Percentiles rank a stretch among this genome's conserved stretches.
These are phyloP conservation scores for Wallemia ichthyophaga DNA, from an alignment of 1,284 basidiomycete species.

Conservation along the genomic window DNA sequence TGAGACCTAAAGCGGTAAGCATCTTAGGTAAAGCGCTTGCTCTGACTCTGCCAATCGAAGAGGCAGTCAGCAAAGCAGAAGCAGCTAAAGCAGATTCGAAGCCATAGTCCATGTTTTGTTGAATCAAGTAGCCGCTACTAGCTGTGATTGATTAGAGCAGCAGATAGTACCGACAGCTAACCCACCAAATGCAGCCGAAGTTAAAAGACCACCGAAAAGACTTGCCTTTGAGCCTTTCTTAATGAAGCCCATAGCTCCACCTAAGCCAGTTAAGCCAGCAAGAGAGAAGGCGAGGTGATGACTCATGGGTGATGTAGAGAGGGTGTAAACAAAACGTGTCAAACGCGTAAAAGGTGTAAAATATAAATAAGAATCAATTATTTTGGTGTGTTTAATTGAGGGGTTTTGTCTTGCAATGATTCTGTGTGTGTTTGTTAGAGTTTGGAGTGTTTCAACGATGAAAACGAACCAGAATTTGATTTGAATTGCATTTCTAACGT, in stretches of 20 bases:
- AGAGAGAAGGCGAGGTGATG: neutral
- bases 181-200: neutral
- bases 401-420: conserved; percentile 48
- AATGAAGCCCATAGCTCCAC: neutral
- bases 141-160: neutral
- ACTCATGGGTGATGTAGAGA: no score
- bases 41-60: neutral
- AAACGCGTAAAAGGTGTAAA: no score
- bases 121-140: neutral
- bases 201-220: neutral
- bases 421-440: no score
- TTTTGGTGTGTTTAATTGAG: neutral
- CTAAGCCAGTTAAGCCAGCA: neutral
- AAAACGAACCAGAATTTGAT: conserved; percentile 36
- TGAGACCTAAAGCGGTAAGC: neutral
- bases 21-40: neutral
- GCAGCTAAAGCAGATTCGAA: neutral
- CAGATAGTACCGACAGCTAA: neutral
- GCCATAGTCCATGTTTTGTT: neutral
- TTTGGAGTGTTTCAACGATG: no score
- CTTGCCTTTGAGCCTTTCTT: neutral
- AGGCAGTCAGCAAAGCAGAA: neutral
- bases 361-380: neutral
- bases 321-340: no score
- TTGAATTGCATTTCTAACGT: conserved; percentile 49